Evolutionary conservation across 176 grass and related monocot genomes (phyloP), one percentile per base, ranked within the genome.

Genomic region (Dactylis glomerata): DNA sequence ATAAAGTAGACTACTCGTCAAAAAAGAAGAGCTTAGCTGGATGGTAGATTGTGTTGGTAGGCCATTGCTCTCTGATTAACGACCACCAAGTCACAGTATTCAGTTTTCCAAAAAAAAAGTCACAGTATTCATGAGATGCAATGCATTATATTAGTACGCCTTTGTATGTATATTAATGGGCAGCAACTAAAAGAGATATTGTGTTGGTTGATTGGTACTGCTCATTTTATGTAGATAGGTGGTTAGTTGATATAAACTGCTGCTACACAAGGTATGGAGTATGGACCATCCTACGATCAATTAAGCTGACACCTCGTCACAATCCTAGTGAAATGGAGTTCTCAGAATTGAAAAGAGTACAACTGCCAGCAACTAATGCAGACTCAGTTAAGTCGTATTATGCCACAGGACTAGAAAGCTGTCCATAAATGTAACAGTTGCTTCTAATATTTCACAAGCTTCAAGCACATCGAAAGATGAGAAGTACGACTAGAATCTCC

Each of bases 31-130:
- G n/a, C 28, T 10, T 36, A 47, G 40, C 68, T 62, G 56, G 77
- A 52, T 45, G 56, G 34, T 66, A 67, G 45, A 66, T 76, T 56
- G 38, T 47, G 80, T 68, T 67, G 87, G 45, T 84, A 84, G n/a
- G 82, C 68, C 56, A 67, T 75, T 75, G 77, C 34, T 81, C 24
- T 85, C 87, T 13, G 27, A 16, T 41, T 28, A 41, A 80, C 40
- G n/a, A 64, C 76, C 8, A 73, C 44, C 13, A 47, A 23, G 38
- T 75, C 82, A 66, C 68, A 28, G 16, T 34, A 44, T 69, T 82
- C 79, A 87, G 26, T 30, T 62, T 62, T 24, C 58, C 58, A 62
- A 62, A 10, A 56, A 62, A 27, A 10, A 27, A 63, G 30, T 64
- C 28, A 64, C 61, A 19, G 2, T 36, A 36, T 38, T 80, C 76